Base-by-base conservation (phyloP, 2,329 filamentous ascomycete genomes). In the Peltaster fructicola region DNA sequence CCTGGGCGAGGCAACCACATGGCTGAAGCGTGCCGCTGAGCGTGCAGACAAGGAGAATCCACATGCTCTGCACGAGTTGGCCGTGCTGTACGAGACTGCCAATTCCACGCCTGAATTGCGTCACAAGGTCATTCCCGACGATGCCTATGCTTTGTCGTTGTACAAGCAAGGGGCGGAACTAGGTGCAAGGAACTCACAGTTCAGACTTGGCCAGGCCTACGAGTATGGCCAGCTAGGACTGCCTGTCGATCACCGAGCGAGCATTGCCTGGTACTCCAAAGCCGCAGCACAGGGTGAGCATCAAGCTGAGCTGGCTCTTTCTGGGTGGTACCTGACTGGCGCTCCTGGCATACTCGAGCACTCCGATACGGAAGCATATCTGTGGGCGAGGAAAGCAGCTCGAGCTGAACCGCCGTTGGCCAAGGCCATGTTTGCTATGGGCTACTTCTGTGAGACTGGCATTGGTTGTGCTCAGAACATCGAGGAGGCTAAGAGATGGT, bases 361-460 rank as follows among this genome's bases (percentile, higher is more conserved):
- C 50, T 91, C 74, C 46, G 88, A 98, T 41, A 90, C 80, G 0
- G 88, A 98, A 50, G 88, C 88, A 1, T 98, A 93, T 48, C 65
- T 98, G 2, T 98, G 88, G 88, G 85, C 88, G 7, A 65, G 85
- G 12, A 95, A 93, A 53, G 85, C 88, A 2, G 88, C 88, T 1
- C 69, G 73, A 35, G 77, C 81, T 3, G 82, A 85, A 22, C 56
- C 56, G 8, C 57, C 57, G 3, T 54, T 93, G 17, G 73, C 81
- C 6, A 98, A 95, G 59, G 88, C 88, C 0, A 79, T 95, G 55
- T 95, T 93, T 53, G 88, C 85, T 0, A 92, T 98, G 77, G 88
- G 88, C 0, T 93, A 95, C 53, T 93, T 91, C 46, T 90, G 80
- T 1, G 88, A 98, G 52, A 74, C 88, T 23, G 88, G 88, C 8